Base-by-base conservation (phyloP, 768 basidiomycete genomes). In the Mycena latifolia region DNA sequence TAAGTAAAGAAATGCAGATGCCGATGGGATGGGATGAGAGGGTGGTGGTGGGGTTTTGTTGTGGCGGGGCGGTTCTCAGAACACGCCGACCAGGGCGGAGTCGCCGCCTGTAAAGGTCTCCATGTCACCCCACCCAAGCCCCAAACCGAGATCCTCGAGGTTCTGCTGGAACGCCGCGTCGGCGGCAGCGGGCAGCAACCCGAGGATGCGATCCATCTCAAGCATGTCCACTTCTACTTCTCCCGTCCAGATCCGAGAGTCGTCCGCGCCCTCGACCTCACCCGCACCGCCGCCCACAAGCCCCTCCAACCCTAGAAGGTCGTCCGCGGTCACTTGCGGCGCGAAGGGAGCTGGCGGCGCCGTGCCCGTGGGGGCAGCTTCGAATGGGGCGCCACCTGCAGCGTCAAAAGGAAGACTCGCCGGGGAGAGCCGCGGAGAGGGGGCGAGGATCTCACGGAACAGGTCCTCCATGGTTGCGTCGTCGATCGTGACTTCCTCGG, bases 361-460 rank as follows among this genome's bases (percentile, higher is more conserved):
- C 69, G 76, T 61, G 43, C 64, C 66, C 65, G 70, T 31, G 69
- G 67, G 57, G 60, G 71, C 37, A 67, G 47, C 59, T 72, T 67
- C 18, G 50, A 66, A 58, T 31, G 29, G 64, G 63, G 66, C 43
- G 66, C 65, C 48, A 71, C 67, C 63, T 56, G 54, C 27, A 73
- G 69, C 48, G 70, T 70, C 65, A 70, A 66, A 63, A 70, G 78
- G 74, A 71, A 79, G 71, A 77, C 77, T 59, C 69, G 78, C 61
- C 73, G 77, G 58, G 75, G 68, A 25, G 67, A 71, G 31, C 58
- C 70, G 62, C 56, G 82, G 79, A 67, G 87, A 84, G 66, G 85
- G 78, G 74, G 84, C 84, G 80, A 91, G 84, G 78, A 92, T 90
- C 78, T 92, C 89, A 67, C 86, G 83, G 82, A 91, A 83, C 77